These are phyloP conservation scores for Tanacetum coccineum DNA, from an alignment of 129 eudicot genomes.

Conservation along the genomic window DNA sequence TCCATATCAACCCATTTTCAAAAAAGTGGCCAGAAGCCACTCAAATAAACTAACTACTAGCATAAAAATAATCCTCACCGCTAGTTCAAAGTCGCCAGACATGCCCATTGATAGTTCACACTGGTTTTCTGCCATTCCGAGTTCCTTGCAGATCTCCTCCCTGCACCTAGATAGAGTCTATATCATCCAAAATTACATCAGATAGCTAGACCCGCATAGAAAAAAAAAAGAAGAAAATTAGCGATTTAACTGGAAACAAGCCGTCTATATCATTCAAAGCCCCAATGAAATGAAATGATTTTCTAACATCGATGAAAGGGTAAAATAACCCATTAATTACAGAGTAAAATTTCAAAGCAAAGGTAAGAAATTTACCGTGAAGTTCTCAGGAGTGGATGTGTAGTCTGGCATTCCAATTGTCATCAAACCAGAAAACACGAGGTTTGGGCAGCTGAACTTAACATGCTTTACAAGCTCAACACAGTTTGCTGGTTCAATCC, in stretches of 20 bases:
- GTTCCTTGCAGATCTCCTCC: constrained; percentile 69
- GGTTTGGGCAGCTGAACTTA: constrained; percentile 62
- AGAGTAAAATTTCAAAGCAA: background rate
- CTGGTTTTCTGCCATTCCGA: constrained; percentile 59
- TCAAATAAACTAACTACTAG: background rate
- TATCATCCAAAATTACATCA: constrained; percentile 19
- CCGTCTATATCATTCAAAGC: too few species aligned
- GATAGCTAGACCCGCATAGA: background rate
- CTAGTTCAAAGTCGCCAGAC: constrained; percentile 97
- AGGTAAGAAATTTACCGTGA: constrained; percentile 47
- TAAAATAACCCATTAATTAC: background rate
- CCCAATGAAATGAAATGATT: background rate
- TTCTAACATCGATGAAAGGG: background rate
- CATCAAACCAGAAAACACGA: constrained; percentile 93
- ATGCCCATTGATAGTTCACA: constrained; percentile 98
- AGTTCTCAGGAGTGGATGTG: constrained; percentile 91
- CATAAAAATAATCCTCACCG: constrained; percentile 38
- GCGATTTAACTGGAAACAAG: background rate
- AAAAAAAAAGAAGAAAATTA: background rate
- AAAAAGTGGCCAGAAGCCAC: background rate
- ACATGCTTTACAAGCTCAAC: constrained; percentile 80
- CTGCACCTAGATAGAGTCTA: constrained; percentile 75
- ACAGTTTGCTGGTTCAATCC: constrained; percentile 74
- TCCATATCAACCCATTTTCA: constrained; percentile 11
- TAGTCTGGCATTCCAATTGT: constrained; percentile 97